Evolutionary conservation across 345 rosid species (phyloP).

Genomic region (Hibiscus tridactylites): DNA sequence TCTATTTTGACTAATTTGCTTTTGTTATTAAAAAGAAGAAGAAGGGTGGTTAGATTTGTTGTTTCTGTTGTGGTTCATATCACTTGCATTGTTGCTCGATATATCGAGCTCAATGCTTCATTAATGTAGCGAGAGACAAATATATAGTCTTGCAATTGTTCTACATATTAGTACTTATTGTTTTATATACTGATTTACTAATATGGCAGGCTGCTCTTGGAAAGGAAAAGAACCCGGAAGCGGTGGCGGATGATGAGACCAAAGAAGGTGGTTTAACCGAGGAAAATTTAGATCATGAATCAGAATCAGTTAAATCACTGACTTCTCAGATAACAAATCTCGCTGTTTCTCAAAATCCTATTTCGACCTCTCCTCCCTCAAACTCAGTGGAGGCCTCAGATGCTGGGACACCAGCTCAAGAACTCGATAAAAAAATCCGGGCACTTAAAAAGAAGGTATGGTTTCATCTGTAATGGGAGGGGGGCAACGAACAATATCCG

Average conservation of each 20-base stretch:
- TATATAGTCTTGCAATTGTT: not conserved
- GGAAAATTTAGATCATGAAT: no score
- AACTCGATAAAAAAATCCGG: conserved; percentile 74
- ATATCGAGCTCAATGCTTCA: not conserved
- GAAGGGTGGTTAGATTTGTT: no score
- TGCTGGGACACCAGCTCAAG: conserved; percentile 39
- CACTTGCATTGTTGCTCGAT: no score
- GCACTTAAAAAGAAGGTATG: conserved; percentile 88
- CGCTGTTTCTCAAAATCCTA: conserved; percentile 43
- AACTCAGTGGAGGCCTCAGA: conserved; percentile 29
- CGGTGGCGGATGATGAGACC: conserved; percentile 26
- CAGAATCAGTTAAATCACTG: conserved; percentile 39
- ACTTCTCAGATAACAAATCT: conserved; percentile 61
- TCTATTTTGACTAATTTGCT: no score
- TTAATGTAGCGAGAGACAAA: not conserved
- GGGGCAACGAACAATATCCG: not conserved
- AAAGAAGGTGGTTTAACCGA: conserved; percentile 25
- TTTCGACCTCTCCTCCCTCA: conserved; percentile 21
- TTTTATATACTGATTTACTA: not conserved
- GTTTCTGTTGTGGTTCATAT: no score
- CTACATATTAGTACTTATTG: not conserved
- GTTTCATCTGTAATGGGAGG: not conserved
- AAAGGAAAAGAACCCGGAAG: conserved; percentile 48
- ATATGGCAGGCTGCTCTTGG: conserved; percentile 60
- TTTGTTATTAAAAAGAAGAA: no score